Evolutionary conservation across 1,139 yeast genomes (phyloP).

Genomic region (Scheffersomyces insectosa): DNA sequence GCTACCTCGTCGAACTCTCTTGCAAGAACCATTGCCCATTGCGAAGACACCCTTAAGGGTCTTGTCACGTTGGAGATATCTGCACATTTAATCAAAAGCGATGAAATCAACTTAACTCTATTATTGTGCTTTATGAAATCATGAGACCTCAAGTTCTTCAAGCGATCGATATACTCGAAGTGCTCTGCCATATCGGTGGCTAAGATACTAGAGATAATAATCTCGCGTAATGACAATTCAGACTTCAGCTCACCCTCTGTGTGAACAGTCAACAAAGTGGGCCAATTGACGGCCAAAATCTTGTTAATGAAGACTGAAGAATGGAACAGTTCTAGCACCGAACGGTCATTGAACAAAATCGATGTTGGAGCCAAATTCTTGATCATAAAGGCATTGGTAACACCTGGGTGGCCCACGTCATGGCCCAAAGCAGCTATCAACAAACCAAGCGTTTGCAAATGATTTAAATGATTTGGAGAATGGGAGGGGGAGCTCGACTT

Average conservation of each 20-base stretch:
- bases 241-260: slow-evolving; percentile 17
- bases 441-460: slow-evolving; percentile 56
- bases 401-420: slow-evolving; percentile 96
- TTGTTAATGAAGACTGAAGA: slow-evolving; percentile 63
- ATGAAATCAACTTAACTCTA: slow-evolving; percentile 52
- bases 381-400: slow-evolving; percentile 74
- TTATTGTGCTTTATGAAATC: slow-evolving; percentile 16
- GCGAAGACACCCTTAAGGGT: slow-evolving; percentile 70
- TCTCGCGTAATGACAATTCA: slow-evolving; percentile 25
- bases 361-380: slow-evolving; percentile 68
- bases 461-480: slow-evolving; percentile 29
- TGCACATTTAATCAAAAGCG: slow-evolving; percentile 84
- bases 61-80: slow-evolving; percentile 92
- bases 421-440: slow-evolving; percentile 89
- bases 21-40: slow-evolving; percentile 81
- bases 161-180: slow-evolving; percentile 64
- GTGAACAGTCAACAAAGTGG: slow-evolving; percentile 37
- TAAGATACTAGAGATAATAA: slow-evolving; percentile 52
- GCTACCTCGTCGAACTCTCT: slow-evolving; percentile 76
- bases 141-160: slow-evolving; percentile 26
- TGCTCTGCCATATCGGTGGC: slow-evolving; percentile 97
- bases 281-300: slow-evolving; percentile 65
- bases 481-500: slow-evolving; percentile 5
- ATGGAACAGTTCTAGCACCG: slow-evolving; percentile 85
- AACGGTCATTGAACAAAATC: slow-evolving; percentile 57